Percentiles rank a stretch among this genome's conserved stretches.
These are phyloP conservation scores for Excoecaria agallocha DNA, from an alignment of 345 rosid species.

Conservation along the genomic window DNA sequence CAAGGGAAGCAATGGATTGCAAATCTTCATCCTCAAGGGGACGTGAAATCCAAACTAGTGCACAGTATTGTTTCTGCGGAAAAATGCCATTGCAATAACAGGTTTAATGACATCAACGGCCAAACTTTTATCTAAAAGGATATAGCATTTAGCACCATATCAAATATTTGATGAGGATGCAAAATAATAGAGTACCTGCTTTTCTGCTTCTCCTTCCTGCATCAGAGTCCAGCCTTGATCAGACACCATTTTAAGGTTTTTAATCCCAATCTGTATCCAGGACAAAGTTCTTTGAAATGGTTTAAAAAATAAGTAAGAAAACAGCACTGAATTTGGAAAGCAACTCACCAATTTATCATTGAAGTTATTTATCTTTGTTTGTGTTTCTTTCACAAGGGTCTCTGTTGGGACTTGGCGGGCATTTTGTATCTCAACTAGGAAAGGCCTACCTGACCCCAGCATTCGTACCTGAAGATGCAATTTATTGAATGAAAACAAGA, in stretches of 20 bases:
- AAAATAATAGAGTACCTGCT: slow-evolving; percentile 51
- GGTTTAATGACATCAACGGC: slow-evolving; percentile 1
- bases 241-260: slow-evolving; percentile 61
- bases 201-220: slow-evolving; percentile 99
- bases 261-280: slow-evolving; percentile 64
- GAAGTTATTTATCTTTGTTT: slow-evolving; percentile 60
- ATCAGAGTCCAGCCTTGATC: slow-evolving; percentile 77
- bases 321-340: background rate
- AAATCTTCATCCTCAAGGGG: slow-evolving; percentile 70
- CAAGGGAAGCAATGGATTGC: slow-evolving; percentile 46
- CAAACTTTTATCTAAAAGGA: background rate
- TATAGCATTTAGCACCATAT: background rate
- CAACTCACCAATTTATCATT: slow-evolving; percentile 63
- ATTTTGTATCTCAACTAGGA: slow-evolving; percentile 87
- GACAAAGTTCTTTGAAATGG: slow-evolving; percentile 4
- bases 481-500: slow-evolving; percentile 22
- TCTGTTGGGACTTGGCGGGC: slow-evolving; percentile 70
- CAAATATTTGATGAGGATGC: background rate
- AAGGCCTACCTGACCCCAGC: slow-evolving; percentile 99
- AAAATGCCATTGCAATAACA: background rate
- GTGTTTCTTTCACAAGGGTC: slow-evolving; percentile 51
- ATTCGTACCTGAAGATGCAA: slow-evolving; percentile 74
- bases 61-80: slow-evolving; percentile 89
- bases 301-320: background rate
- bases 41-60: slow-evolving; percentile 90